Base-by-base conservation (phyloP, 1,284 basidiomycete species). In the Trametes sp. region DNA sequence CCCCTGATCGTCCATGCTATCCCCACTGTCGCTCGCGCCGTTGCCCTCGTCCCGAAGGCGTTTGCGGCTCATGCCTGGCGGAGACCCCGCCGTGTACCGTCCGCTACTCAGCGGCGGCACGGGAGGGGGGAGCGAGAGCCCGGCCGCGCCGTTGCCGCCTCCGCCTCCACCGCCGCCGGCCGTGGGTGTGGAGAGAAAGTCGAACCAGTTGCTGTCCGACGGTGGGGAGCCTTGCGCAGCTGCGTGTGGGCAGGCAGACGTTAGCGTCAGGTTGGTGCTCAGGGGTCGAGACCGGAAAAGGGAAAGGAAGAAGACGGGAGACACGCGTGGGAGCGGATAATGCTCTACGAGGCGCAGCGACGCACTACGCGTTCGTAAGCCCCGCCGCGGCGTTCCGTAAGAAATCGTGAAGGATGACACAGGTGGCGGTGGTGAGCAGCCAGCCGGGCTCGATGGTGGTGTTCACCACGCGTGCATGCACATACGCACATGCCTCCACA, bases 171-270 rank as follows among this genome's bases (percentile, higher is more conserved):
- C n/a, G 14, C 36, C 46, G 42, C 46, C 35, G 54, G 29, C 41
- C n/a, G 44, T 49, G 48, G 62, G 29, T 42, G 51, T 63, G 51
- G 68, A 63, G 57, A 73, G 62, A 63, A 73, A 68, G 69, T 73
- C 72, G 64, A 73, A 70, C 72, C 72, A 73, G 62, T 70, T 70
- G 60, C 35, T 62, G 41, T 59, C 58, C 29, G 59, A 33, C 0
- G 51, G 31, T 31, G 63, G 29, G 53, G 65, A 55, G 42, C 58
- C 48, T 29, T 54, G 61, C 38, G 57, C 35, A 13, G 57, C 61
- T 62, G 64, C 14, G 31, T 23, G 53, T 19, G 36, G 19, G 11
- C 26, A 24, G 48, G 23, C 24, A 33, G 14, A 29, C 42, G 48
- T 42, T 38, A 52, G 52, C 33, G 42, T 53, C 28, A 41, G 48